phyloP scores from a whole-genome alignment of 441 rosid species.

The Populus trichocarpa region DNA sequence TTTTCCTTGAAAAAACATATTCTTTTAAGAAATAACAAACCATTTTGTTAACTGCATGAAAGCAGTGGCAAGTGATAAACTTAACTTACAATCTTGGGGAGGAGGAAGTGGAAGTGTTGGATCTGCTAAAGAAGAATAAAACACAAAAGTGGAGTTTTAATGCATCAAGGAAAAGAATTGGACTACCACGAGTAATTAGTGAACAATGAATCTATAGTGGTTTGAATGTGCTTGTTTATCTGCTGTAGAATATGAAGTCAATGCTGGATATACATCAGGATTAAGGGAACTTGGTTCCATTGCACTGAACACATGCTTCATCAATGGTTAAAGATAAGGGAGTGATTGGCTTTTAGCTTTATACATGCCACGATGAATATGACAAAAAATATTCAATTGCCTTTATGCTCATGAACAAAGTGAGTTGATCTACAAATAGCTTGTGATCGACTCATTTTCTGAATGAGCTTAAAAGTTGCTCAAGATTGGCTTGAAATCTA shows the following conservation, averaged over 20 bases:
- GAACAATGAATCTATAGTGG: background rate
- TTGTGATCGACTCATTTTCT: no score
- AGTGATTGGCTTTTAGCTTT: background rate
- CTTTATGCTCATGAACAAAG: background rate
- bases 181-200: background rate
- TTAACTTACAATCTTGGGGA: background rate
- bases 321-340: background rate
- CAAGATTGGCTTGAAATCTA: background rate
- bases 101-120: background rate
- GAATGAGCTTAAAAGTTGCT: background rate
- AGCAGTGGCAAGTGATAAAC: background rate
- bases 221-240: background rate
- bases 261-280: background rate
- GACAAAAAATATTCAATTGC: background rate
- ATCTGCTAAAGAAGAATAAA: background rate
- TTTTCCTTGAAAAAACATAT: background rate
- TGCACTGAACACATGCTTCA: background rate
- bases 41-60: background rate
- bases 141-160: background rate
- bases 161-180: background rate
- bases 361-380: background rate
- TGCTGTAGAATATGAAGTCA: background rate
- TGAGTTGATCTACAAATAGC: background rate
- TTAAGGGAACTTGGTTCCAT: background rate
- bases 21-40: background rate